phyloP scores from a whole-genome alignment of 192 early-diverging fungal species.

The Entomortierella lignicola region DNA sequence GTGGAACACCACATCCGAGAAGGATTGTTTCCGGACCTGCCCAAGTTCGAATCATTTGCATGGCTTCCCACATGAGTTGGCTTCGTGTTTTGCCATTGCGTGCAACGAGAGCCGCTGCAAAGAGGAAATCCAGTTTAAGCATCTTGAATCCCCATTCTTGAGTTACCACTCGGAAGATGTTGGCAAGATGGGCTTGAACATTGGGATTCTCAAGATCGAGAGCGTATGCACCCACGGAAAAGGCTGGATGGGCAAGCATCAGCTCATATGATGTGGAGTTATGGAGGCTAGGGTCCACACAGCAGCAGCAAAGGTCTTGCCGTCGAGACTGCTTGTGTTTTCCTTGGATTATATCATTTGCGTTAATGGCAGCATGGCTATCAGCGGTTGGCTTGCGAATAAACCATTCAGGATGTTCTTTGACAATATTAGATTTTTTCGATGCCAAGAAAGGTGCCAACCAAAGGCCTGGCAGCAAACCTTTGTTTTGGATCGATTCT shows the following conservation, averaged over 20 bases:
- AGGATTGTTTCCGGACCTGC: slow-evolving; percentile 56
- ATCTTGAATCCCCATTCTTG: slow-evolving; percentile 62
- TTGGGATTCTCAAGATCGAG: slow-evolving; percentile 59
- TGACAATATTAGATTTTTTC: slow-evolving; percentile 50
- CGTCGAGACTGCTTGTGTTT: slow-evolving; percentile 11
- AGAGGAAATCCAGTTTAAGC: slow-evolving; percentile 64
- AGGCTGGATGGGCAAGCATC: slow-evolving; percentile 53
- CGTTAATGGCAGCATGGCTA: no score
- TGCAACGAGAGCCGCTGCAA: slow-evolving; percentile 60
- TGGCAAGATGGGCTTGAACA: slow-evolving; percentile 49
- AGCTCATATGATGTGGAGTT: not conserved
- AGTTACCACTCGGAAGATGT: slow-evolving; percentile 56
- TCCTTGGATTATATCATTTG: not conserved
- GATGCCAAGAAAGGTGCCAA: slow-evolving; percentile 60
- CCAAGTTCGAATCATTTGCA: slow-evolving; percentile 56
- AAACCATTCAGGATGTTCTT: slow-evolving; percentile 62
- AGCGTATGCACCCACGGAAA: slow-evolving; percentile 57
- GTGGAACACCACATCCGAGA: slow-evolving; percentile 62
- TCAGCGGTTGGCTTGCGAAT: slow-evolving; percentile 19
- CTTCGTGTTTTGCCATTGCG: slow-evolving; percentile 58
- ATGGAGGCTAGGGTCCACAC: not conserved
- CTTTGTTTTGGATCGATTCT: slow-evolving; percentile 40
- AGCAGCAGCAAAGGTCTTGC: slow-evolving; percentile 30
- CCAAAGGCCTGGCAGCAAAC: slow-evolving; percentile 59
- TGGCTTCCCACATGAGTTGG: slow-evolving; percentile 64